These are phyloP conservation scores for Cryptococcus sp. DNA, from an alignment of 1,284 basidiomycete genomes.

Conservation along the genomic window DNA sequence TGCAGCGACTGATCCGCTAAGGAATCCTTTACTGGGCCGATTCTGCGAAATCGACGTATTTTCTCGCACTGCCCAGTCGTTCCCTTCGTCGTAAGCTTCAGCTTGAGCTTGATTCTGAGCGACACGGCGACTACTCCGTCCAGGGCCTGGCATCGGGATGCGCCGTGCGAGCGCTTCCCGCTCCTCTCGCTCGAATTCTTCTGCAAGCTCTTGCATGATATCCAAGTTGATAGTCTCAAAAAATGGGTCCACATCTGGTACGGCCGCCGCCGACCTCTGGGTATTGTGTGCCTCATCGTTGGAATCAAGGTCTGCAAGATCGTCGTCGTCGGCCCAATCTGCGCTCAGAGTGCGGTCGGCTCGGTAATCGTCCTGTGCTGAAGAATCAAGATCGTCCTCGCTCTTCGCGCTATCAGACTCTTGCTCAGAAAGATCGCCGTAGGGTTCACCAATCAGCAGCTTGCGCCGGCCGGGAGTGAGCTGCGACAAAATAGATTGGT, in stretches of 20 bases:
- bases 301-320: background rate
- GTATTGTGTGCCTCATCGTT: background rate
- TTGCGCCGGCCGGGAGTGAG: conserved; percentile 8
- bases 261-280: background rate
- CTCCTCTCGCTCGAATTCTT: conserved; percentile 2
- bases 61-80: no score
- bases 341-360: background rate
- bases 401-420: no score
- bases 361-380: background rate
- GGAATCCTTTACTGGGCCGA: no score
- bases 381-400: no score
- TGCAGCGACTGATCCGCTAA: no score
- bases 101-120: background rate
- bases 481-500: background rate
- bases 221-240: conserved; percentile 5
- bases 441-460: background rate
- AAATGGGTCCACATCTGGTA: background rate
- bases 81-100: conserved; percentile 4
- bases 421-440: no score
- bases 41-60: no score
- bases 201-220: background rate
- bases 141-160: no score
- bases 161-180: background rate
- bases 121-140: no score
- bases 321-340: background rate